These are phyloP conservation scores for Phylloboletellus chloephorus DNA, from an alignment of 1,284 basidiomycete species.

Conservation along the genomic window DNA sequence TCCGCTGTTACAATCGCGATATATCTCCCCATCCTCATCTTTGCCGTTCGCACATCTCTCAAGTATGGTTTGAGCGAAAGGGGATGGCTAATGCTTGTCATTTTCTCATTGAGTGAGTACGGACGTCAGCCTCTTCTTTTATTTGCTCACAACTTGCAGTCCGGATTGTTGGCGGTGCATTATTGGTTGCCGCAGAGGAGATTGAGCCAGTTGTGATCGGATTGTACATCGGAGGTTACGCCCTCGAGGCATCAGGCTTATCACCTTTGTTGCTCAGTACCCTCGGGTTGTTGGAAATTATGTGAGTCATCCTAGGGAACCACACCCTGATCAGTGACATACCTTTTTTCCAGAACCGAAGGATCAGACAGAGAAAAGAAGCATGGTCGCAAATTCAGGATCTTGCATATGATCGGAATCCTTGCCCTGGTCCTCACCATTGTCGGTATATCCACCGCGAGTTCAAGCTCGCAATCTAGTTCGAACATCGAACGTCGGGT, in stretches of 20 bases:
- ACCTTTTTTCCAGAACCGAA: conserved; percentile 21
- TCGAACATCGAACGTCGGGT: conserved; percentile 40
- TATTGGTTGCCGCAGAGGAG: conserved; percentile 49
- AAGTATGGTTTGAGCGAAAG: conserved; percentile 52
- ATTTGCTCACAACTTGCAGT: conserved; percentile 34
- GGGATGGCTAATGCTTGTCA: conserved; percentile 56
- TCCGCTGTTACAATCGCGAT: conserved; percentile 50
- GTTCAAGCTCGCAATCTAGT: conserved; percentile 14
- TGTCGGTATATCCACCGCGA: conserved; percentile 38
- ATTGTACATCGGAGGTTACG: conserved; percentile 46
- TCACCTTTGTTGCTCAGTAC: conserved; percentile 50
- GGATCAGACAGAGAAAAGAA: conserved; percentile 15
- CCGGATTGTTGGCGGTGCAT: conserved; percentile 51
- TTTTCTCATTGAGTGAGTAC: conserved; percentile 46
- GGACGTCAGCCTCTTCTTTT: neutral
- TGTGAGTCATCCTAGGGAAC: conserved; percentile 39
- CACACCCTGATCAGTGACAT: neutral
- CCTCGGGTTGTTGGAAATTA: conserved; percentile 54
- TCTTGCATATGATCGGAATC: conserved; percentile 40
- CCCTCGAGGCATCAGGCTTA: conserved; percentile 52
- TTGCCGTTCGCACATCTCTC: conserved; percentile 40
- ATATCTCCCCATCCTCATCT: conserved; percentile 47
- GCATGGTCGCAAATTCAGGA: conserved; percentile 32
- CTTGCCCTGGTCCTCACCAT: conserved; percentile 47
- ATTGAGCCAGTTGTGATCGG: conserved; percentile 34